Conservation (phyloP, 2,329 filamentous ascomycete species). For the Colletotrichum brevisporum region DNA sequence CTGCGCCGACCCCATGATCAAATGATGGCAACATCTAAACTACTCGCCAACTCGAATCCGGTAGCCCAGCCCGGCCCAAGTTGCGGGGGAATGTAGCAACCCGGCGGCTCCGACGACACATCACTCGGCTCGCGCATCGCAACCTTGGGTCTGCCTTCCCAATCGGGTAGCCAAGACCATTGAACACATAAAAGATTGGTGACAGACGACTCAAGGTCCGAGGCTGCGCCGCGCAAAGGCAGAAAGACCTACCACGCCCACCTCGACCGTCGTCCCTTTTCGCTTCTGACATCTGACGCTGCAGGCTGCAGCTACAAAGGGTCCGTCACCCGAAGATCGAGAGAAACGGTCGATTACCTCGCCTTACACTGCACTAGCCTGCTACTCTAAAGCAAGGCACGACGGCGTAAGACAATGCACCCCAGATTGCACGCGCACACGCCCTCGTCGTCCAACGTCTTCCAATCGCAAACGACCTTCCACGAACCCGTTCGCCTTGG, state of each 20-base stretch:
- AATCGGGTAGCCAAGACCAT: conserved; percentile 15
- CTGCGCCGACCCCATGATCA: conserved; percentile 3
- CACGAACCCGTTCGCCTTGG: conserved; percentile 1
- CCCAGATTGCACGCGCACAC: background rate
- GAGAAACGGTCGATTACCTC: too few relatives aligned
- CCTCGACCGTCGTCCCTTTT: conserved; percentile 20
- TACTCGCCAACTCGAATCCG: conserved; percentile 3
- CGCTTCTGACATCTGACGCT: conserved; percentile 17
- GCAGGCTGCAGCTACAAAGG: background rate
- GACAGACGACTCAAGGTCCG: conserved; percentile 18
- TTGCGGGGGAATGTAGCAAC: conserved; percentile 26
- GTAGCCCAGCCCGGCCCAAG: conserved; percentile 13
- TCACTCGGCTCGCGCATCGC: conserved; percentile 1
- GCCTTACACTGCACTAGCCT: background rate
- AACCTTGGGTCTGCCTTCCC: conserved; percentile 13
- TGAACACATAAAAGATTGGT: background rate
- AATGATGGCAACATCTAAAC: background rate
- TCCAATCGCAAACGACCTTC: conserved; percentile 10
- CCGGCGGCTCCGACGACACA: conserved; percentile 14
- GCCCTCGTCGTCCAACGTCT: background rate
- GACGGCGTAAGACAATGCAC: background rate
- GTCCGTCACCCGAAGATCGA: background rate
- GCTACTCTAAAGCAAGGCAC: conserved; percentile 10
- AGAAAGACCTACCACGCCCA: background rate
- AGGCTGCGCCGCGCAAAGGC: conserved; percentile 16